A percentile compares a stretch with the other conserved stretches of the same genome.
These are phyloP conservation scores for Candida piceae DNA, from an alignment of 805 yeast genomes.

Conservation along the genomic window DNA sequence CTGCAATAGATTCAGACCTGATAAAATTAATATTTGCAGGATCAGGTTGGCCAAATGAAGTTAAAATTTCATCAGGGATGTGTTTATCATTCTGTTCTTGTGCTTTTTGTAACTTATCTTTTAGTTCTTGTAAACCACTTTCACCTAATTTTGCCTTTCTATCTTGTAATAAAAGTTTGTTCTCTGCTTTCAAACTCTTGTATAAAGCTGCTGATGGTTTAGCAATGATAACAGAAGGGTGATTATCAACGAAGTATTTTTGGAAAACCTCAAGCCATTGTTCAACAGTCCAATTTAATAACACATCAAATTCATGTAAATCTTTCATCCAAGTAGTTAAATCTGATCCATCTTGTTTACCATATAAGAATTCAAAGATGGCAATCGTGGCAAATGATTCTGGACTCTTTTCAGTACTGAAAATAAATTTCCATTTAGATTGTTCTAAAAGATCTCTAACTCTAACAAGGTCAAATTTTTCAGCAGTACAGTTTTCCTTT, in stretches of 20 bases:
- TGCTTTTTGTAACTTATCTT: slow-evolving; percentile 52
- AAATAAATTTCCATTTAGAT: slow-evolving; percentile 54
- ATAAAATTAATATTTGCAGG: slow-evolving; percentile 72
- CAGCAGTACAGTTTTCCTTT: slow-evolving; percentile 42
- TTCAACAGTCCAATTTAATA: slow-evolving; percentile 54
- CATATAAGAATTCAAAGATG: slow-evolving; percentile 77
- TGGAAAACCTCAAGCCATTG: slow-evolving; percentile 62
- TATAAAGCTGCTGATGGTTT: slow-evolving; percentile 65
- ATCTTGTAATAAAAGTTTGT: slow-evolving; percentile 41
- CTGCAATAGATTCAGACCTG: slow-evolving; percentile 57
- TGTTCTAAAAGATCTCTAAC: slow-evolving; percentile 66
- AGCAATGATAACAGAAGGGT: slow-evolving; percentile 63
- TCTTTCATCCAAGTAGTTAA: slow-evolving; percentile 50
- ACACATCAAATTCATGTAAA: slow-evolving; percentile 53
- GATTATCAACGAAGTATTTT: slow-evolving; percentile 51
- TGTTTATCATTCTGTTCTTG: slow-evolving; percentile 64
- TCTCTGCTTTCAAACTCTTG: slow-evolving; percentile 44
- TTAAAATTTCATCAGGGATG: slow-evolving; percentile 65
- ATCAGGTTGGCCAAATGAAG: slow-evolving; percentile 64
- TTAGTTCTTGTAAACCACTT: slow-evolving; percentile 52
- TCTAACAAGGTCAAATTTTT: slow-evolving; percentile 55
- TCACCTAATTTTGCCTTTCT: slow-evolving; percentile 52
- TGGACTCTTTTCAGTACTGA: slow-evolving; percentile 59
- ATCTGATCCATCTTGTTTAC: slow-evolving; percentile 55
- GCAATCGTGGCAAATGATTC: slow-evolving; percentile 59